Base-by-base conservation (phyloP, 2,329 filamentous ascomycete species). In the Claviceps capensis region DNA sequence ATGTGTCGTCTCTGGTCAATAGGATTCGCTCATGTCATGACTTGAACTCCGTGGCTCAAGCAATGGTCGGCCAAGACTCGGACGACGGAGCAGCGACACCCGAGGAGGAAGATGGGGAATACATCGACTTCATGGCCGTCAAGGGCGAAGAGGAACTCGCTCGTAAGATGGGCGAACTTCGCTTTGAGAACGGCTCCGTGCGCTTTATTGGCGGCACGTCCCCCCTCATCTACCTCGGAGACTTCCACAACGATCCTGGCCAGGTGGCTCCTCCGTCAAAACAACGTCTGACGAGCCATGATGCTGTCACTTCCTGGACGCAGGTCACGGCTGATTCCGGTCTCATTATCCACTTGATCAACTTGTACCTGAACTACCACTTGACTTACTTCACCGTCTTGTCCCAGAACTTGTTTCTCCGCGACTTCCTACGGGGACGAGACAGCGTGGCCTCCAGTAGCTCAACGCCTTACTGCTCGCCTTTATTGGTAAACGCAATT, bases 361-460 rank as follows among this genome's bases (percentile, higher is more conserved):
- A 90, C 62, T 90, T 97, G 87, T 98, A 98, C 69, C 97, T 97
- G 69, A 88, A 83, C 60, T 97, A 91, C 86, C 93, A 97, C 67
- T 97, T 97, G 67, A 84, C 89, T 17, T 97, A 93, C 69, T 98
- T 97, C 66, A 91, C 89, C 4, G 93, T 87, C 0, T 73, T 97
- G 6, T 91, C 90, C 13, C 94, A 88, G 65, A 82, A 77, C 40
- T 72, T 95, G 36, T 97, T 98, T 64, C 90, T 87, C 63, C 78
- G 84, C 43, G 90, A 97, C 64, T 96, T 95, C 60, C 66, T 84
- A 45, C 77, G 76, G 14, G 91, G 93, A 0, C 82, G 77, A 55
- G 78, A 79, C 4, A 72, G 72, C 1, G 67, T 74, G 7, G 68
- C 65, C 62, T n/a, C 4, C 7, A 79, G 71, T 52, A 71, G 71